Evolutionary conservation across 2,329 filamentous ascomycete species (phyloP).

Genomic region (Furcasterigmium furcatum): DNA sequence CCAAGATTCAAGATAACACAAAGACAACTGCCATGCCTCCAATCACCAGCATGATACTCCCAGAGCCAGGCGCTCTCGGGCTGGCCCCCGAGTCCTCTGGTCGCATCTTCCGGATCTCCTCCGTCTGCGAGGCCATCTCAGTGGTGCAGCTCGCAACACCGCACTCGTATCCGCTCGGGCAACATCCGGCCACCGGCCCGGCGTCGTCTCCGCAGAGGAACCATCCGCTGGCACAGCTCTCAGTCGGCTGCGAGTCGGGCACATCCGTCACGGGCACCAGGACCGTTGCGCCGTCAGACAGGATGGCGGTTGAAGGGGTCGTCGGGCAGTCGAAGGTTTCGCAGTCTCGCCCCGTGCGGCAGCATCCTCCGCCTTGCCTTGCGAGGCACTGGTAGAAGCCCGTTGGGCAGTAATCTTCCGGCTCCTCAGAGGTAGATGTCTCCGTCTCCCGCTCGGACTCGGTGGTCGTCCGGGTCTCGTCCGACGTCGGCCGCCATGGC

Average conservation of each 20-base stretch:
- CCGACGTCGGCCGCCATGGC: constrained; percentile 44
- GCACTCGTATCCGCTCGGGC: constrained; percentile 73
- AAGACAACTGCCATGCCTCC: not conserved
- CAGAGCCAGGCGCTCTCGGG: not conserved
- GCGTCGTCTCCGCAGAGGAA: constrained; percentile 59
- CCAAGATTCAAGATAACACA: not conserved
- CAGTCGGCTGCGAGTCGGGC: constrained; percentile 34
- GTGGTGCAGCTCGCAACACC: constrained; percentile 70
- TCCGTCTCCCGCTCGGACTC: constrained; percentile 27
- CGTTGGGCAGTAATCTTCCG: constrained; percentile 65
- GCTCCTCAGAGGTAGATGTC: constrained; percentile 27
- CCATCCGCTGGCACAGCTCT: constrained; percentile 76
- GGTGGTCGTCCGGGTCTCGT: constrained; percentile 20
- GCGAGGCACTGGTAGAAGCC: constrained; percentile 92
- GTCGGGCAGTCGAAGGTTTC: constrained; percentile 74
- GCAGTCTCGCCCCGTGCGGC: constrained; percentile 83
- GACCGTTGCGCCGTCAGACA: constrained; percentile 67
- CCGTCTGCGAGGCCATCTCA: constrained; percentile 46
- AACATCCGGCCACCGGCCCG: constrained; percentile 74
- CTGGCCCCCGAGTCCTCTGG: constrained; percentile 22
- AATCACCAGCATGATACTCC: not conserved
- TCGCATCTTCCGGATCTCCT: constrained; percentile 52
- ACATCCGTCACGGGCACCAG: constrained; percentile 56
- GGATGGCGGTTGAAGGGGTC: constrained; percentile 55
- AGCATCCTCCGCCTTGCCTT: constrained; percentile 79